Evolutionary conservation across 192 early-diverging fungal genomes (phyloP), one percentile per base, ranked within the genome.

Genomic region (Umbelopsis sp.): DNA sequence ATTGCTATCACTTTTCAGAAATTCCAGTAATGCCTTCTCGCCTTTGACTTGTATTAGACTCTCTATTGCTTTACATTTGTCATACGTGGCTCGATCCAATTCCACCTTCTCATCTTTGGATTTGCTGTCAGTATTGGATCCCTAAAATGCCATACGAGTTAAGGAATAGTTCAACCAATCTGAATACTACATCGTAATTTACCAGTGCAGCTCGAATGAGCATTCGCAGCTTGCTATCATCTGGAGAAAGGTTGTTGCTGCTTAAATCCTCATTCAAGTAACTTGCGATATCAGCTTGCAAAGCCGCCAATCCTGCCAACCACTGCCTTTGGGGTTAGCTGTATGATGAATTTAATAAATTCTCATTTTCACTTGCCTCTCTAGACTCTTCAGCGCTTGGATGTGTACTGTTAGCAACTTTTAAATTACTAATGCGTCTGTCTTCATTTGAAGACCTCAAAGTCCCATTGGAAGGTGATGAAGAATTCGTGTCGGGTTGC

Each of bases 41-140:
- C 55, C 55, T 16, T 61, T 61, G 55, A 61, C 33, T 33, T 30
- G 55, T 27, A 61, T 61, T 61, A 61, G 33, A 35, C 33, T 30
- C 13, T 61, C 55, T 61, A 61, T 61, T 35, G 55, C 55, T 61
- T 61, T 61, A 37, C 33, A 61, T 30, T 61, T 61, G 7, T 61
- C 55, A 16, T 25, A 25, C 12, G 25, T 61, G 27, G 55, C 55
- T 15, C 55, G 21, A 30, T 25, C 27, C 21, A 15, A 6, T 1
- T 61, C 55, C 55, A 61, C 55, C 3, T 61, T 61, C 2, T 16
- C 2, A 16, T 61, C 55, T n/a, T 25, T 8, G 33, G 16, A 11
- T 16, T 16, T n/a, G 27, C 2, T 61, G n/a, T 61, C 30, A 4
- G 27, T 13, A 35, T 61, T 35, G 7, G 55, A 61, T 16, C 55